Conservation (phyloP, 2,329 filamentous ascomycete species). For the Pestalotiopsis sp. region DNA sequence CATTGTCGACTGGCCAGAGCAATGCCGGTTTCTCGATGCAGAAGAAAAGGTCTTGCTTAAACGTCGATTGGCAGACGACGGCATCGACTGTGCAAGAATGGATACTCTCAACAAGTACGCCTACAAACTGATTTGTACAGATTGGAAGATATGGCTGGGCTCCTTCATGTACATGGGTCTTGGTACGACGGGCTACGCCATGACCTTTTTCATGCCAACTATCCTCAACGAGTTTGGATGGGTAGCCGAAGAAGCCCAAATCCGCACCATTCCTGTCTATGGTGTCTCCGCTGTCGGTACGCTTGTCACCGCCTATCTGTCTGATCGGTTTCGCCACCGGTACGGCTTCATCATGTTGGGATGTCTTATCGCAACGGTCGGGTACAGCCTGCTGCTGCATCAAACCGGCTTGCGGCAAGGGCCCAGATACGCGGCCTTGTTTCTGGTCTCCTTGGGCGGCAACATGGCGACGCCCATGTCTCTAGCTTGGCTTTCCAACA, state of each 20-base stretch:
- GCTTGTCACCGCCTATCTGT: constrained; percentile 32
- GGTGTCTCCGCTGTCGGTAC: constrained; percentile 32
- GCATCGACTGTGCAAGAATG: constrained; percentile 27
- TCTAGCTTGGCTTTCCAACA: constrained; percentile 53
- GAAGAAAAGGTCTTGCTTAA: constrained; percentile 39
- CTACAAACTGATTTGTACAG: constrained; percentile 30
- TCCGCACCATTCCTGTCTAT: constrained; percentile 40
- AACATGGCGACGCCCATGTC: constrained; percentile 35
- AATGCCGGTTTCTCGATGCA: constrained; percentile 45
- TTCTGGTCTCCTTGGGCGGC: constrained; percentile 36
- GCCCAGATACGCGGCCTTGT: constrained; percentile 37
- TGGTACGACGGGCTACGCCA: constrained; percentile 32
- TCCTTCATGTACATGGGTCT: constrained; percentile 32
- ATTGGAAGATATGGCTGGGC: constrained; percentile 43
- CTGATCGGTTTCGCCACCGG: constrained; percentile 35
- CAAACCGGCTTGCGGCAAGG: constrained; percentile 26
- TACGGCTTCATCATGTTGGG: constrained; percentile 34
- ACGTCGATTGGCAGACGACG: constrained; percentile 31
- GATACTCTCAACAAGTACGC: constrained; percentile 31
- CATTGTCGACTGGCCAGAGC: constrained; percentile 52
- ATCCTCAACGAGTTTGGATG: constrained; percentile 42
- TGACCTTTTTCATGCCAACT: constrained; percentile 42
- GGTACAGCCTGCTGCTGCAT: constrained; percentile 35
- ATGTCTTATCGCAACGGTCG: constrained; percentile 28
- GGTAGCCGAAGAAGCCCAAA: constrained; percentile 34